Evolutionary conservation across 1,139 yeast species (phyloP).

Genomic region (Saccharomycopsis hybrid): DNA sequence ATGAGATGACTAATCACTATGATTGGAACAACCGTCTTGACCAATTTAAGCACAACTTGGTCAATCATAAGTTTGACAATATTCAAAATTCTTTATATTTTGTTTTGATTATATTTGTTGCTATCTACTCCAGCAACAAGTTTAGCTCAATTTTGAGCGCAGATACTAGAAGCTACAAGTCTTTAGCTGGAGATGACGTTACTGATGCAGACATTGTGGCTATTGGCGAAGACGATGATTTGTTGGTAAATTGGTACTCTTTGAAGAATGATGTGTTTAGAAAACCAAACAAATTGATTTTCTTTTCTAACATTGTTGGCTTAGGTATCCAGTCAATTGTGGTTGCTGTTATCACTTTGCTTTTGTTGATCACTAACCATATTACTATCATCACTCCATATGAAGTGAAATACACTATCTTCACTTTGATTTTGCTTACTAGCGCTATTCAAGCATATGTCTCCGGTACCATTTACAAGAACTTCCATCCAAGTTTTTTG

Average conservation of each 20-base stretch:
- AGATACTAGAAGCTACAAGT: background rate
- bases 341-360: background rate
- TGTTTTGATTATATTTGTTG: conserved; percentile 23
- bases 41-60: conserved; percentile 25
- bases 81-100: conserved; percentile 23
- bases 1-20: conserved; percentile 17
- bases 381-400: conserved; percentile 10
- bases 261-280: conserved; percentile 15
- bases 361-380: conserved; percentile 5
- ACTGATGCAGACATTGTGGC: background rate
- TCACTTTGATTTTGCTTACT: conserved; percentile 11
- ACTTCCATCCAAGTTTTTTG: conserved; percentile 22
- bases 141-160: background rate
- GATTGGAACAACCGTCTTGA: conserved; percentile 21
- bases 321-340: conserved; percentile 10
- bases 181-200: background rate
- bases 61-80: conserved; percentile 24
- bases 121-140: conserved; percentile 28
- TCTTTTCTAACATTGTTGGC: conserved; percentile 15
- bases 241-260: conserved; percentile 7
- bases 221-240: conserved; percentile 3
- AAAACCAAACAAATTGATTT: conserved; percentile 7
- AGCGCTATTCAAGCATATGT: conserved; percentile 24
- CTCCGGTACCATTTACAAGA: conserved; percentile 9
- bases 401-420: conserved; percentile 7